A percentile compares a stretch with the other conserved stretches of the same genome.
phyloP scores from a whole-genome alignment of 306 rosid genomes.

The Sicyos baderoa region DNA sequence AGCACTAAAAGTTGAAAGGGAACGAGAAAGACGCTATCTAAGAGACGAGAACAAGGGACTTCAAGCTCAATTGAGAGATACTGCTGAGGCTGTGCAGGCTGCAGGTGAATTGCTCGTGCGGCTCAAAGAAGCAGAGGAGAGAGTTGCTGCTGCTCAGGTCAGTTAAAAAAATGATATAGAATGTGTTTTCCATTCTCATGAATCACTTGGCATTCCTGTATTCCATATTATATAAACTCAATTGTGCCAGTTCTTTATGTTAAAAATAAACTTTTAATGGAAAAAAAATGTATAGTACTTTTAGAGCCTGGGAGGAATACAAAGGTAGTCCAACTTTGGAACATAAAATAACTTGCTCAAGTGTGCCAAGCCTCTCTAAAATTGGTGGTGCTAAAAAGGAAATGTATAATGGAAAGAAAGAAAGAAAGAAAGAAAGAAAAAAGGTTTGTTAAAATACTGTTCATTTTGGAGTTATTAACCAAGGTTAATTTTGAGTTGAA shows the following conservation, averaged over 20 bases:
- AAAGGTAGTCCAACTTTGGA: background rate
- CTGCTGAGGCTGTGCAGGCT: constrained; percentile 98
- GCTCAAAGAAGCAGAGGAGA: constrained; percentile 89
- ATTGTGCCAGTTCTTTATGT: background rate
- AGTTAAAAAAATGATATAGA: constrained; percentile 7
- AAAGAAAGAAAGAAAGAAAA: too few relatives aligned
- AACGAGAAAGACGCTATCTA: constrained; percentile 66
- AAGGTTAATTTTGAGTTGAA: too few relatives aligned
- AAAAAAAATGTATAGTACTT: background rate
- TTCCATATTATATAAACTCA: too few relatives aligned
- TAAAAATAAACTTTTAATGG: background rate
- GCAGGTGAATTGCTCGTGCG: constrained; percentile 93
- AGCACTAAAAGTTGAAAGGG: constrained; percentile 74
- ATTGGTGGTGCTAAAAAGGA: too few relatives aligned
- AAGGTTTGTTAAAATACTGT: too few relatives aligned
- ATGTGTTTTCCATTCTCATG: too few relatives aligned
- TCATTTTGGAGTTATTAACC: too few relatives aligned
- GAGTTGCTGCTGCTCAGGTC: constrained; percentile 70
- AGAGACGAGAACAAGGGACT: constrained; percentile 91
- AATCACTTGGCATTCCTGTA: too few relatives aligned
- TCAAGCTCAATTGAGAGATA: constrained; percentile 85
- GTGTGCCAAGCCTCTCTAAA: background rate
- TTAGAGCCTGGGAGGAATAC: background rate
- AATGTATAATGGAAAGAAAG: too few relatives aligned
- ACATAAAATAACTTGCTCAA: background rate